Evolutionary conservation across 83 land plant species (phyloP).

Genomic region (Larix sibirica): DNA sequence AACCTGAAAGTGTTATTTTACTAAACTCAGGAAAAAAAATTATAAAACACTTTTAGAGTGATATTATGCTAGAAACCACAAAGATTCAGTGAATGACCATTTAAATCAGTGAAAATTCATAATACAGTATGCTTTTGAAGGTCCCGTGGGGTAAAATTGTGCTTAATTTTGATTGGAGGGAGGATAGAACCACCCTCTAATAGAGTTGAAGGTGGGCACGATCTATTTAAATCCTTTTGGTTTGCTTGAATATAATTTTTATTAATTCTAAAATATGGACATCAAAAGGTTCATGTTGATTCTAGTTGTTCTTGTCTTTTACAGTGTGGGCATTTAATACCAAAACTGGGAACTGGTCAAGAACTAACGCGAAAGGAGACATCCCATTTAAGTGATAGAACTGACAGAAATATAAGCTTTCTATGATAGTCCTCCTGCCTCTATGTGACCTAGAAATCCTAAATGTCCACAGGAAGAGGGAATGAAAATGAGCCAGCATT

Average conservation of each 20-base stretch:
- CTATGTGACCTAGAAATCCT: too few relatives aligned
- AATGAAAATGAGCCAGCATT: too few relatives aligned
- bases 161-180: slow-evolving; percentile 74
- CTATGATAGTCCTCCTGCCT: too few relatives aligned
- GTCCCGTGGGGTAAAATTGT: slow-evolving; percentile 86
- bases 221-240: background rate
- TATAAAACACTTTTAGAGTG: too few relatives aligned
- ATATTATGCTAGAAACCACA: too few relatives aligned
- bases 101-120: too few relatives aligned
- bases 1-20: too few relatives aligned
- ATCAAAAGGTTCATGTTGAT: background rate
- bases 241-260: background rate
- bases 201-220: slow-evolving; percentile 55
- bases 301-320: slow-evolving; percentile 9
- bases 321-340: slow-evolving; percentile 93
- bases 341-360: slow-evolving; percentile 87
- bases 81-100: too few relatives aligned
- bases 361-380: slow-evolving; percentile 81
- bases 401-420: too few relatives aligned
- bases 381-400: too few relatives aligned
- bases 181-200: slow-evolving; percentile 74
- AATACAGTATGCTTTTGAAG: slow-evolving; percentile 20
- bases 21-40: too few relatives aligned
- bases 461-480: too few relatives aligned
- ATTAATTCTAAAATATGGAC: background rate